phyloP scores from a whole-genome alignment of 2,329 filamentous ascomycete species.

The Ophiostoma australiae region DNA sequence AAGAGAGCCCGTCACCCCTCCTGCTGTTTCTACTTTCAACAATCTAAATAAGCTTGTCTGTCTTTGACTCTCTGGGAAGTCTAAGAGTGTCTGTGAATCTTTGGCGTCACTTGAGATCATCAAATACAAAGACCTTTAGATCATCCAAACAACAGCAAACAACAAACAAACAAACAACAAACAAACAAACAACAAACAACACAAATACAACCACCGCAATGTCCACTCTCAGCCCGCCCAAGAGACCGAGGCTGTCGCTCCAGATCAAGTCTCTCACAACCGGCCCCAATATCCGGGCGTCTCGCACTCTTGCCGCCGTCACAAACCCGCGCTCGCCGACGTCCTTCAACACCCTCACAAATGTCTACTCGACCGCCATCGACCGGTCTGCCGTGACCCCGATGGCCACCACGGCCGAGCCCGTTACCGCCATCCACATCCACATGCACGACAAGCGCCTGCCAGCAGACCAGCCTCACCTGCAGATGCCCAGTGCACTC shows the following conservation, averaged over 20 bases:
- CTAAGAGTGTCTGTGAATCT: neutral
- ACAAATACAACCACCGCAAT: conserved; percentile 8
- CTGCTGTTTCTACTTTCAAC: neutral
- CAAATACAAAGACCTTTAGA: neutral
- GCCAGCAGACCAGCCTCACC: conserved; percentile 26
- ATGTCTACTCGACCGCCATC: conserved; percentile 59
- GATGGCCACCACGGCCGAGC: conserved; percentile 31
- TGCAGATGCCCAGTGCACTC: conserved; percentile 32
- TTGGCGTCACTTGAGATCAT: neutral
- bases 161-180: neutral
- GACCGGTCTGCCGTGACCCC: conserved; percentile 54
- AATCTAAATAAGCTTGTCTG: conserved; percentile 2
- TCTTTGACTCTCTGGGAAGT: neutral
- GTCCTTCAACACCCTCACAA: conserved; percentile 61
- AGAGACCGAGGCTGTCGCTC: conserved; percentile 51
- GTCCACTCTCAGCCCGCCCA: conserved; percentile 35
- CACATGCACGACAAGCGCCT: conserved; percentile 32
- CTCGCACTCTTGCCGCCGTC: conserved; percentile 43
- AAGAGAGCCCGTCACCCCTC: neutral
- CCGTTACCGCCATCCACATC: conserved; percentile 44
- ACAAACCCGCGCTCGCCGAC: conserved; percentile 57
- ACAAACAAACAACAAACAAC: neutral
- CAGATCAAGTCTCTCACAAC: conserved; percentile 42
- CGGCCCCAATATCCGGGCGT: conserved; percentile 37
- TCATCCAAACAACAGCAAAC: neutral